Base-by-base conservation (phyloP, 305 asterid species). In the Fraxinus albicans region DNA sequence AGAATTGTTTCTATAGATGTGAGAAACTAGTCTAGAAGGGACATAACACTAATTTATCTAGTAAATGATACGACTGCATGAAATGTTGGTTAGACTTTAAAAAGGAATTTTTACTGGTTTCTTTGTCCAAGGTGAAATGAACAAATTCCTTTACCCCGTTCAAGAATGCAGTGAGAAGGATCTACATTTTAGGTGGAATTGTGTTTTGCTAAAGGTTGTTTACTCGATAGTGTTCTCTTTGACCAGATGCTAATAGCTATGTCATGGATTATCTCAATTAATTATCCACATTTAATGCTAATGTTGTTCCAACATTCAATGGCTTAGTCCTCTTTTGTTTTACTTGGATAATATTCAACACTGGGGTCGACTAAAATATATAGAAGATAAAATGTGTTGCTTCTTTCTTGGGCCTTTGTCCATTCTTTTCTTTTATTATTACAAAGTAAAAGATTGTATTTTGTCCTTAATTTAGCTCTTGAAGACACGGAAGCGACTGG, bases 401-500 rank as follows among this genome's bases (percentile, higher is more conserved):
- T 35, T 73, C 82, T 33, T 36, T 60, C 65, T 42, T 21, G 27
- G 27, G 23, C 42, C 40, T 81, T 55, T 82, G 13, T 79, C 35
- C 40, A 19, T 84, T 69, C 86, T 78, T 81, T 34, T 72, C 19
- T 6, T 77, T 58, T 75, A 42, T 47, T 75, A 79, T 81, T 50
- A 55, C 47, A 73, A 80, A 77, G 17, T 76, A 38, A 65, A 65
- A 60, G 3, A 65, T 65, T 9, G 73, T 72, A 6, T 25, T 50
- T 82, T 85, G 3, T 36, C 75, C 73, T 8, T 38, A 60, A 77
- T 82, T 69, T 95, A 96, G 99, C 98, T 96, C 81, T 40, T 88
- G 85, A 96, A 90, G 94, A 88, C 98, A 77, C 86, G 95, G 53
- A 96, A 85, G 88, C 91, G 95, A 80, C 91, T 96, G 75, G 99